These are phyloP conservation scores for Oxyria digyna DNA, from an alignment of 148 eudicot genomes.

Conservation along the genomic window DNA sequence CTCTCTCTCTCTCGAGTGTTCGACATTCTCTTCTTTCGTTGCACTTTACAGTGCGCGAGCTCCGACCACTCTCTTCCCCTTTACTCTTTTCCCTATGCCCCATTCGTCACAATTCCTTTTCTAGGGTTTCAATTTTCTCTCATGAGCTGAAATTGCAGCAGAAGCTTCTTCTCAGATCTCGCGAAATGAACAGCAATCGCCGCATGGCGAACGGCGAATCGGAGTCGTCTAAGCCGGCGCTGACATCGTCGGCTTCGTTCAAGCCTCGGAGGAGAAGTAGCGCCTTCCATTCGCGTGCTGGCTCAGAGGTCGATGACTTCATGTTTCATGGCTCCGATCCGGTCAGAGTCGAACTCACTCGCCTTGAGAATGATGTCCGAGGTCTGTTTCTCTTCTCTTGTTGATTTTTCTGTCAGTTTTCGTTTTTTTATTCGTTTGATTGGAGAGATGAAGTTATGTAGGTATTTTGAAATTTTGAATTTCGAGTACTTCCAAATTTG, in stretches of 20 bases:
- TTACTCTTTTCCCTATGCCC: background rate
- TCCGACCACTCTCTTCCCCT: background rate
- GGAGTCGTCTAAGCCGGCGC: constrained; percentile 18
- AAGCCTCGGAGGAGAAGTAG: constrained; percentile 31
- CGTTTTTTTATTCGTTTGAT: background rate
- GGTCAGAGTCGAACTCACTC: constrained; percentile 68
- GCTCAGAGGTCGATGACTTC: constrained; percentile 50
- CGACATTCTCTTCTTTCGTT: background rate
- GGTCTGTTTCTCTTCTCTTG: constrained; percentile 23
- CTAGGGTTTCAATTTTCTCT: constrained; percentile 9
- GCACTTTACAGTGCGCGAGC: background rate
- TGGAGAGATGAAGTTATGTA: background rate
- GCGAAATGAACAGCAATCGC: constrained; percentile 17
- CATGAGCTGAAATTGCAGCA: background rate
- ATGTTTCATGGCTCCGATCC: constrained; percentile 91
- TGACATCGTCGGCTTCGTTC: constrained; percentile 32
- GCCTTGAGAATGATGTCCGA: constrained; percentile 81
- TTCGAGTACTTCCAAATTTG: no score
- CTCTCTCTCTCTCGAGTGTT: background rate
- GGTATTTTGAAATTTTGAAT: background rate
- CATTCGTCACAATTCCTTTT: background rate
- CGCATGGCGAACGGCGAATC: constrained; percentile 18
- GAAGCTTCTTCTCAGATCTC: constrained; percentile 2
- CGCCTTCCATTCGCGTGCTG: constrained; percentile 22
- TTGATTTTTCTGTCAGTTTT: background rate